Conservation (phyloP, 441 rosid genomes). For the Aquilaria agallochum region DNA sequence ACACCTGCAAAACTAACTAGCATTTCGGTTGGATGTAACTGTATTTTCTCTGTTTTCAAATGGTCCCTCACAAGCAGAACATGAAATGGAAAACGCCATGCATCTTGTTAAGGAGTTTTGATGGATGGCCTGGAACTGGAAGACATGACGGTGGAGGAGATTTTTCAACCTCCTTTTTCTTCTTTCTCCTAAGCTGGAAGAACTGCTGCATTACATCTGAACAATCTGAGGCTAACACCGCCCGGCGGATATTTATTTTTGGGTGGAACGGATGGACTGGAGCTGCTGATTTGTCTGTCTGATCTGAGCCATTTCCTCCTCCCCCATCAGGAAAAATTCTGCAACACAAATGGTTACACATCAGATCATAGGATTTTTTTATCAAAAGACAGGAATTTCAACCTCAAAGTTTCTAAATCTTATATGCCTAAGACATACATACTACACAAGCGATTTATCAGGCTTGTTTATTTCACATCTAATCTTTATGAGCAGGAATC, state of each 20-base stretch:
- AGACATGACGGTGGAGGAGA: constrained; percentile 40
- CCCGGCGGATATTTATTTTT: constrained; percentile 76
- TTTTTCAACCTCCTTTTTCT: constrained; percentile 50
- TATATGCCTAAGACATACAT: no score
- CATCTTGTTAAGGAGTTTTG: constrained; percentile 73
- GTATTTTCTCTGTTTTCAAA: background rate
- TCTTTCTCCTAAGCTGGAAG: constrained; percentile 88
- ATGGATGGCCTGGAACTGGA: constrained; percentile 50
- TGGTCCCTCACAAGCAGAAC: constrained; percentile 55
- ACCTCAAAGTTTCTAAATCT: no score
- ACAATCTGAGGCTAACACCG: constrained; percentile 75
- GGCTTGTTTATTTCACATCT: no score
- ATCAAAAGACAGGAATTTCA: no score
- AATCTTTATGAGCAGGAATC: no score
- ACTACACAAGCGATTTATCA: no score
- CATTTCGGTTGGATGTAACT: no score
- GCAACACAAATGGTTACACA: constrained; percentile 15
- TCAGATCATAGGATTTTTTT: no score
- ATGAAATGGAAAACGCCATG: constrained; percentile 63
- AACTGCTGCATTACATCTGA: constrained; percentile 90
- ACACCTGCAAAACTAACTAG: no score
- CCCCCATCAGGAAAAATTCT: constrained; percentile 69
- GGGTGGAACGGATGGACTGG: constrained; percentile 97
- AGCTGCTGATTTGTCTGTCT: constrained; percentile 60
- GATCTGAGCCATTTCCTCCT: constrained; percentile 36